Base-by-base conservation (phyloP, 352 stramenopile species). In the Phytophthora melonis region DNA sequence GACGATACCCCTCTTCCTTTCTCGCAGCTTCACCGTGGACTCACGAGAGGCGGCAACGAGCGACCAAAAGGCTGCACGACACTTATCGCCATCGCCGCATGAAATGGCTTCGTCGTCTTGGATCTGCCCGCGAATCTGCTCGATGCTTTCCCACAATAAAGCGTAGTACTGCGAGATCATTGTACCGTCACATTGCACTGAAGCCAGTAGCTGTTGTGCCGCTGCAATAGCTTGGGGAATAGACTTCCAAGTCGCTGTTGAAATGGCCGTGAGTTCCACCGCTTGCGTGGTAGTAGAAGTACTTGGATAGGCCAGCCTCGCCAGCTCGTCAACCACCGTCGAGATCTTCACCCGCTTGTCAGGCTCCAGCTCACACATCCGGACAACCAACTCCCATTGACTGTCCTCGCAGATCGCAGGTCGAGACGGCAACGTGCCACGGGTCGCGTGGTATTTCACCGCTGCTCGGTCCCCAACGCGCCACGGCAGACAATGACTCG, bases 271-370 rank as follows among this genome's bases (percentile, higher is more conserved):
- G 23, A 25, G 23, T 5, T 5, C 34, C n/a, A 56, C 10, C 5
- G 23, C 23, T 19, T 49, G 41, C n/a, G n/a, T n/a, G 21, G 5
- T 56, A 0, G n/a, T 25, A n/a, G 45, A 1, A 25, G 23, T 53
- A 8, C 11, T 34, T 11, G n/a, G 3, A 19, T 45, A 36, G 19
- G 50, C 50, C 21, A 56, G 23, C 11, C 10, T 56, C 13, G 50
- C 50, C 23, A 56, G 13, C 50, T 56, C 50, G 13, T 56, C 50
- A 30, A 36, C 50, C 23, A 56, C 50, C 21, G 50, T 57, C 23
- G 50, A 57, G 13, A 57, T 57, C 23, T 34, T 57, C 3, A 36
- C 7, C 50, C 50, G 50, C 50, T 57, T 36, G 11, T 3, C 23
- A 19, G 50, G 11, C 6, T 36, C 50, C 21, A 57, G 16, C 10